Base-by-base conservation (phyloP, 257 asterid genomes). In the Pogostemon cablin region DNA sequence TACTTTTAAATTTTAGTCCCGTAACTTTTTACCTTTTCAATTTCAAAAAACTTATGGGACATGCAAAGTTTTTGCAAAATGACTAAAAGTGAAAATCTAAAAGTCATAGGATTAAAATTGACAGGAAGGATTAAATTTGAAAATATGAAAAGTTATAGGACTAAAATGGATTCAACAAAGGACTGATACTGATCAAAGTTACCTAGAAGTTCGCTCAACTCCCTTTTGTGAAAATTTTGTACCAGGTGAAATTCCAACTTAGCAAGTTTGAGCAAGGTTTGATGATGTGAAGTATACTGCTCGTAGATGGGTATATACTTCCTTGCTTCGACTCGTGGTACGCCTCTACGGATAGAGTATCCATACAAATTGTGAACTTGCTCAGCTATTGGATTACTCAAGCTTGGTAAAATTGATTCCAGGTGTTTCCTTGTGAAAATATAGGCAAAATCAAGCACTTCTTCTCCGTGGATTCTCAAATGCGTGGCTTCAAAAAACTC, bases 401-500 rank as follows among this genome's bases (percentile, higher is more conserved):
- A 50, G 6, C n/a, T 34, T 1, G 79, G 75, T 8, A 80, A 9
- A 25, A 54, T 37, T 5, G 78, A 67, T 60, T 78, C 72, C 20
- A 80, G 49, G 17, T 38, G 46, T 6, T 65, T 62, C 42, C 71
- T 74, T 4, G 47, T 12, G 55, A 63, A 67, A 68, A 61, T 40
- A n/a, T 11, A 62, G 32, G 73, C 85, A 0, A 77, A 54, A 35
- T 86, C 85, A 3, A 86, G 71, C 3, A 75, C 46, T 2, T 61
- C 74, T 15, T 86, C 86, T 5, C 66, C 78, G 15, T 71, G 83
- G n/a, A 73, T 56, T 40, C 81, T 64, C 1, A 85, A 73, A 79
- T 79, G 68, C 2, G 83, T n/a, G 6, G 86, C 86, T 75, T 81
- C 83, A 5, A 68, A 77, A 50, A 84, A 32, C 48, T 75, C 82